These are phyloP conservation scores for Pharnaceum exiguum DNA, from an alignment of 148 eudicot species.

Conservation along the genomic window DNA sequence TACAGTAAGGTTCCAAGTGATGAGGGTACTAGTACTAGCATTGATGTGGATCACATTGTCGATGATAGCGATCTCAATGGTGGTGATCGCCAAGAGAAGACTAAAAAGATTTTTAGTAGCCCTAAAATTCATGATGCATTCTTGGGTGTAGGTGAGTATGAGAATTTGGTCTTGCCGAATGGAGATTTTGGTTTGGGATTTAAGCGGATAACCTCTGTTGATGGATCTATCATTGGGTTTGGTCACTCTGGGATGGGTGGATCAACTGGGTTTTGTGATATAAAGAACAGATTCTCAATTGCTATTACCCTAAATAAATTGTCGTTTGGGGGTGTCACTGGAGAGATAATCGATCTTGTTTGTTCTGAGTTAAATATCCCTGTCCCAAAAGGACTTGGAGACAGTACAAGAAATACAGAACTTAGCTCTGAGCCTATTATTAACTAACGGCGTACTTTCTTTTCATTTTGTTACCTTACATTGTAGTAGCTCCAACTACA, in stretches of 20 bases:
- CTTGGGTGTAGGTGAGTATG: constrained; percentile 75
- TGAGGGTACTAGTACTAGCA: constrained; percentile 26
- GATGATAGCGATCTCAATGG: background rate
- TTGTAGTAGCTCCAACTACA: too few relatives aligned
- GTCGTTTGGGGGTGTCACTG: constrained; percentile 79
- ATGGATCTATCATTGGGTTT: constrained; percentile 64
- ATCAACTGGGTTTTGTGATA: constrained; percentile 83
- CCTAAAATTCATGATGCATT: constrained; percentile 78
- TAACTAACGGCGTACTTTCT: constrained; percentile 25
- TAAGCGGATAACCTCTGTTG: constrained; percentile 44
- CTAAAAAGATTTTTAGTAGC: constrained; percentile 45
- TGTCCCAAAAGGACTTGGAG: constrained; percentile 39
- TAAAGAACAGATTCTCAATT: constrained; percentile 64
- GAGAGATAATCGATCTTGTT: constrained; percentile 55
- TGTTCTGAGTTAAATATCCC: constrained; percentile 81
- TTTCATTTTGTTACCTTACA: background rate
- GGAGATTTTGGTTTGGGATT: constrained; percentile 86
- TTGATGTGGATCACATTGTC: background rate
- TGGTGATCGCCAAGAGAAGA: constrained; percentile 5
- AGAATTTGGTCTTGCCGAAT: constrained; percentile 44
- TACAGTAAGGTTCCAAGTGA: constrained; percentile 40
- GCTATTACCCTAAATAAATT: constrained; percentile 81
- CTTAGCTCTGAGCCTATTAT: constrained; percentile 42
- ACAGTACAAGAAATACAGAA: constrained; percentile 17
- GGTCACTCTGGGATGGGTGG: constrained; percentile 99